A percentile compares a stretch with the other conserved stretches of the same genome.
These are phyloP conservation scores for Bonia amplexicaulis DNA, from an alignment of 176 grass and related monocot genomes.

Conservation along the genomic window DNA sequence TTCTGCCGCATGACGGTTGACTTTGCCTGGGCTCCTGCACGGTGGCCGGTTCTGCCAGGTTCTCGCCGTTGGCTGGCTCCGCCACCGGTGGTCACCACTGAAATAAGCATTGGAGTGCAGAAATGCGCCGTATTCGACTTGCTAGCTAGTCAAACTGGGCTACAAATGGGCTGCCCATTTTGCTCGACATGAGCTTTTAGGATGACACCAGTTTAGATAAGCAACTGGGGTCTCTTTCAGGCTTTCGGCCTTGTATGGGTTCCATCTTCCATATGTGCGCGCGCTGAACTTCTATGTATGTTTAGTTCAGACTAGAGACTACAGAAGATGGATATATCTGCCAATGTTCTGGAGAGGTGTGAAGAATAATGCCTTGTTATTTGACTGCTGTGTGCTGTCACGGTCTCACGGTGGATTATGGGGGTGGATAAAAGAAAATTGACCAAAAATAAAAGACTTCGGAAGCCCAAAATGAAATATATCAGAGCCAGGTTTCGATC, in stretches of 20 bases:
- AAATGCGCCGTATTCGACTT: background rate
- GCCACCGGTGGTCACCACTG: too few species aligned
- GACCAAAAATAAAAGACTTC: background rate
- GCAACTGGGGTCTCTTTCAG: background rate
- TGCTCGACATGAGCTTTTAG: background rate
- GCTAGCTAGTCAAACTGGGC: background rate
- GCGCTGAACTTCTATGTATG: background rate
- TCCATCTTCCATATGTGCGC: background rate
- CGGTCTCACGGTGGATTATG: background rate
- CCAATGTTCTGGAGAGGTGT: background rate
- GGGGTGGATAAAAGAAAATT: too few species aligned
- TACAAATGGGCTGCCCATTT: background rate
- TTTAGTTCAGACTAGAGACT: background rate
- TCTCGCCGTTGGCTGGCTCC: too few species aligned
- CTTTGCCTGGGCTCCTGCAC: too few species aligned
- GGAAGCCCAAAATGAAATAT: background rate
- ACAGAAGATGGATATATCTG: background rate
- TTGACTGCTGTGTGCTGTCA: background rate
- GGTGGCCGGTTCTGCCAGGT: too few species aligned
- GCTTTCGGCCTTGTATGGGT: background rate
- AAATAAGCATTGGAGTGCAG: too few species aligned
- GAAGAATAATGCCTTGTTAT: background rate
- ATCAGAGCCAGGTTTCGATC: conserved; percentile 93
- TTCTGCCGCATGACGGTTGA: too few species aligned
- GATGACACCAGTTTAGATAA: too few species aligned